phyloP scores from a whole-genome alignment of 495 filamentous ascomycete genomes.

The Aspergillus steynii region DNA sequence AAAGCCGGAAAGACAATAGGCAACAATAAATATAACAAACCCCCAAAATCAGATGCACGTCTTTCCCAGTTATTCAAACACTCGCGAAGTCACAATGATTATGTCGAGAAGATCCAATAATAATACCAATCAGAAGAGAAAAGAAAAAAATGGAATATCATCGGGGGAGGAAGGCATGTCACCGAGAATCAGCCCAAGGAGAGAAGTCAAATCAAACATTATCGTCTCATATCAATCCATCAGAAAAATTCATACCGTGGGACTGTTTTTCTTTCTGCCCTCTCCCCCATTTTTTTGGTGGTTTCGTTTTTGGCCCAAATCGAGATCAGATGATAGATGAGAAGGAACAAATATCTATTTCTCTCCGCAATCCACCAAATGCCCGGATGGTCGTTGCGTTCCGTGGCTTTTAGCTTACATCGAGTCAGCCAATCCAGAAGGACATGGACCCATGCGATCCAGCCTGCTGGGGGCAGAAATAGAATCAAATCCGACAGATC shows the following conservation, averaged over 20 bases:
- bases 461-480: background rate
- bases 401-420: slow-evolving; percentile 1
- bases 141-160: slow-evolving; percentile 2
- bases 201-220: background rate
- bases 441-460: background rate
- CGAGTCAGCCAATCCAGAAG: background rate
- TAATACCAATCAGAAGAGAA: slow-evolving; percentile 13
- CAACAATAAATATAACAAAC: background rate
- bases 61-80: slow-evolving; percentile 2
- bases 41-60: slow-evolving; percentile 5
- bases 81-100: background rate
- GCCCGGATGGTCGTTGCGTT: background rate
- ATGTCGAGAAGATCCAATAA: slow-evolving; percentile 6
- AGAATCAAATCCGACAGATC: background rate
- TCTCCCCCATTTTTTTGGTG: no score
- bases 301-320: background rate
- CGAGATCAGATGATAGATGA: background rate
- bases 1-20: background rate
- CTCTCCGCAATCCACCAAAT: slow-evolving; percentile 4
- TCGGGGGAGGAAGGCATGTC: background rate
- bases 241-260: background rate
- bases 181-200: background rate
- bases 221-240: background rate
- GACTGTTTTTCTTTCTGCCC: background rate
- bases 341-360: background rate